These are phyloP conservation scores for Acorus gramineus DNA, from an alignment of 106 monocot genomes.

Conservation along the genomic window DNA sequence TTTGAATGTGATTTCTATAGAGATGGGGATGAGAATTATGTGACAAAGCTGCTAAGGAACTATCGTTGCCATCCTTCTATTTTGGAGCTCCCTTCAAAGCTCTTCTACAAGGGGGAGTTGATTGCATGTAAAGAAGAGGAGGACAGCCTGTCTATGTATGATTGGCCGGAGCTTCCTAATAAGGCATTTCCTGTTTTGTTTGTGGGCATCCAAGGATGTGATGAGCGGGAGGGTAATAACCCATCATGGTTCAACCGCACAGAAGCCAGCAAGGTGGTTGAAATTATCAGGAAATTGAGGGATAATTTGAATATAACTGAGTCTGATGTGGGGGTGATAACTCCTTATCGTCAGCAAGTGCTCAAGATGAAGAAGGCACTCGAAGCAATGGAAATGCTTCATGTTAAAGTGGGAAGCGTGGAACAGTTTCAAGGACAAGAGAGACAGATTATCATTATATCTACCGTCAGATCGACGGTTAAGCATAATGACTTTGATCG, in stretches of 20 bases:
- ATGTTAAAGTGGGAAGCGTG: slow-evolving; percentile 91
- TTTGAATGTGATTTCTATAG: slow-evolving; percentile 58
- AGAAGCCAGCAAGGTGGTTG: slow-evolving; percentile 89
- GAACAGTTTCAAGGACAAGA: slow-evolving; percentile 99
- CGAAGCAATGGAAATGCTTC: slow-evolving; percentile 46
- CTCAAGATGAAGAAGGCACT: slow-evolving; percentile 71
- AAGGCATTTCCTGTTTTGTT: slow-evolving; percentile 79
- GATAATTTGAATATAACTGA: slow-evolving; percentile 30
- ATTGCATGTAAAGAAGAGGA: slow-evolving; percentile 63
- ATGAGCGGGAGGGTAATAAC: slow-evolving; percentile 90
- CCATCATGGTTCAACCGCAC: slow-evolving; percentile 99
- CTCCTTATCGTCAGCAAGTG: slow-evolving; percentile 91
- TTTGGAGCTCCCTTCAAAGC: slow-evolving; percentile 77
- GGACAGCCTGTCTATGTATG: slow-evolving; percentile 35
- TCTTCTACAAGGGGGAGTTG: slow-evolving; percentile 73
- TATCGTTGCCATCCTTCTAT: slow-evolving; percentile 92
- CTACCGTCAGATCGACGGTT: slow-evolving; percentile 90
- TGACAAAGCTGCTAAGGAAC: slow-evolving; percentile 81
- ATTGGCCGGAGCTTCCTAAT: slow-evolving; percentile 53
- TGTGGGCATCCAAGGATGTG: slow-evolving; percentile 90
- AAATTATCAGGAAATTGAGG: slow-evolving; percentile 53
- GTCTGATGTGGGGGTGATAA: slow-evolving; percentile 80
- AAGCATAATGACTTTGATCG: slow-evolving; percentile 84
- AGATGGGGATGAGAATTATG: slow-evolving; percentile 54
- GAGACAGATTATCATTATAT: slow-evolving; percentile 77